These are phyloP conservation scores for Lentinus brumalis DNA, from an alignment of 768 basidiomycete species.

Conservation along the genomic window DNA sequence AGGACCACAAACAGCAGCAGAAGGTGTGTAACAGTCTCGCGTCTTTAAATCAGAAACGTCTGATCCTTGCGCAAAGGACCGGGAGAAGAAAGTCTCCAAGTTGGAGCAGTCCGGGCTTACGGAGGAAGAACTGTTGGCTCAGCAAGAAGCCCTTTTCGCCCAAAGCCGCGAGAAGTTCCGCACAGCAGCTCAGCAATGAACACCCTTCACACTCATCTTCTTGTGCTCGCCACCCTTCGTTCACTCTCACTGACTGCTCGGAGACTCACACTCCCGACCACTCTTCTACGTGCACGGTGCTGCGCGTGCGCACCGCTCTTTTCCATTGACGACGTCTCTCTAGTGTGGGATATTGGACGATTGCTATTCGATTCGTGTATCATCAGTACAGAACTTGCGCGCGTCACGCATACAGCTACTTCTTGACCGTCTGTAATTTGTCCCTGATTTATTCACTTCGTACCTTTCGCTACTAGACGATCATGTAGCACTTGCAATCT, in stretches of 20 bases:
- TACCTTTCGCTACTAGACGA: conserved; percentile 19
- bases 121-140: conserved; percentile 83
- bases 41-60: background rate
- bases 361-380: conserved; percentile 19
- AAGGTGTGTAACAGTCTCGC: conserved; percentile 58
- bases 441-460: conserved; percentile 26
- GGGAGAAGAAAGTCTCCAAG: conserved; percentile 91
- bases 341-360: conserved; percentile 19
- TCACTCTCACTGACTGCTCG: background rate
- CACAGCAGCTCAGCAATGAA: conserved; percentile 53
- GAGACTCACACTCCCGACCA: background rate
- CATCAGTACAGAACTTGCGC: conserved; percentile 15
- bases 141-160: conserved; percentile 94
- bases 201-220: background rate
- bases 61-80: conserved; percentile 54
- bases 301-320: too few species aligned
- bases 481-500: conserved; percentile 49
- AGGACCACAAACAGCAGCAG: conserved; percentile 94
- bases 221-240: background rate
- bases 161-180: conserved; percentile 81
- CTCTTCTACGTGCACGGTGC: background rate
- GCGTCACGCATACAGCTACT: conserved; percentile 14
- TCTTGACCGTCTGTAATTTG: conserved; percentile 22
- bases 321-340: background rate
- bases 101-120: conserved; percentile 87